Percentiles rank a stretch among this genome's conserved stretches.
Conservation (phyloP, 1,284 basidiomycete genomes). For the Singerocomus rubriflavus region DNA sequence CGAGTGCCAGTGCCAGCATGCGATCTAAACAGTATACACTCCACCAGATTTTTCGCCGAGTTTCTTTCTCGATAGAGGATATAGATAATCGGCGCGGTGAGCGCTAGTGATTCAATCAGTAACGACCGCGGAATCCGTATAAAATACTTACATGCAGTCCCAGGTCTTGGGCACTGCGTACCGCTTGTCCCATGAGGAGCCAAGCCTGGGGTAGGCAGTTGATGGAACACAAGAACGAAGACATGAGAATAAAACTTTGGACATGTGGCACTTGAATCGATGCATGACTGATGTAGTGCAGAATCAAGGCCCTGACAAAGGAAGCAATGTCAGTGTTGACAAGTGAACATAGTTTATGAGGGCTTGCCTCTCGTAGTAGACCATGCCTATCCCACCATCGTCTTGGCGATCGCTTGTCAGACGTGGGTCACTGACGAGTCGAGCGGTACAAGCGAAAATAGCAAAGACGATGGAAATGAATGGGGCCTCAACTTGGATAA, state of each 20-base stretch:
- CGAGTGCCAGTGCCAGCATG: constrained; percentile 84
- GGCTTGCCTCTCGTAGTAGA: constrained; percentile 79
- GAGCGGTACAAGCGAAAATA: constrained; percentile 79
- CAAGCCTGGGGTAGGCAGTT: constrained; percentile 90
- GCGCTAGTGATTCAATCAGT: constrained; percentile 50
- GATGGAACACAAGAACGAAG: constrained; percentile 85
- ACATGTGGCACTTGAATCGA: constrained; percentile 82
- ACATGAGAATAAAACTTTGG: constrained; percentile 82
- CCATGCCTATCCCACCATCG: constrained; percentile 81
- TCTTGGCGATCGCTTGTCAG: constrained; percentile 57
- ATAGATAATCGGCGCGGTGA: constrained; percentile 73
- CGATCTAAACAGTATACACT: constrained; percentile 84
- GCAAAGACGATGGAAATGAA: constrained; percentile 79
- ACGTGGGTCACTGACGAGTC: constrained; percentile 72
- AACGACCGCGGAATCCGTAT: neutral
- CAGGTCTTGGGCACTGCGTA: constrained; percentile 83
- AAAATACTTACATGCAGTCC: constrained; percentile 73
- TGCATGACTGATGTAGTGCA: constrained; percentile 85
- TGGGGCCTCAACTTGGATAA: constrained; percentile 59
- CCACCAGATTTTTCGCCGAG: constrained; percentile 88
- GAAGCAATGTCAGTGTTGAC: constrained; percentile 10
- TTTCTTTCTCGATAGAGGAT: constrained; percentile 78
- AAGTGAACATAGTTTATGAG: constrained; percentile 2
- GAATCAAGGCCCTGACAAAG: constrained; percentile 66
- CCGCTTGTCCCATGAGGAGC: constrained; percentile 84